These are phyloP conservation scores for Didymella pinodella DNA, from an alignment of 2,329 filamentous ascomycete genomes.

Conservation along the genomic window DNA sequence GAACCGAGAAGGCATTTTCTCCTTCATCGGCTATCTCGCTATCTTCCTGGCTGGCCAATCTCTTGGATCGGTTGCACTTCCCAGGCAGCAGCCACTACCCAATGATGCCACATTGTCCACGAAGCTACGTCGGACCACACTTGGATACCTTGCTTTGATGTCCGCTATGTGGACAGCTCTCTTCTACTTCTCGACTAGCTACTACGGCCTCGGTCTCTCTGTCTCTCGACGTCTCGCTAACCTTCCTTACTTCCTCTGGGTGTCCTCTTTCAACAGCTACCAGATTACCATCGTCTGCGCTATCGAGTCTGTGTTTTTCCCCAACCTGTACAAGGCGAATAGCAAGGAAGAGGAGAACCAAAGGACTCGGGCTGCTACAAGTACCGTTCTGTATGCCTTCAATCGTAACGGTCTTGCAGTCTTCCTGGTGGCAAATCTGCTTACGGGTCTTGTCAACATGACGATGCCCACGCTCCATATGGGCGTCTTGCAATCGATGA, in stretches of 20 bases:
- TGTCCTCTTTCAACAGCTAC: conserved; percentile 86
- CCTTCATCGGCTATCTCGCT: conserved; percentile 89
- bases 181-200: conserved; percentile 73
- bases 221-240: conserved; percentile 93
- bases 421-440: conserved; percentile 86
- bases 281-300: conserved; percentile 81
- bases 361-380: conserved; percentile 74
- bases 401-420: conserved; percentile 88
- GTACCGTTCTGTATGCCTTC: conserved; percentile 79
- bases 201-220: conserved; percentile 69
- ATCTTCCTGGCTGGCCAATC: conserved; percentile 93
- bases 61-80: conserved; percentile 80
- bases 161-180: conserved; percentile 72
- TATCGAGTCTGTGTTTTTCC: conserved; percentile 81
- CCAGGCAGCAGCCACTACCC: conserved; percentile 58
- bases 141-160: conserved; percentile 71
- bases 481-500: conserved; percentile 70
- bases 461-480: conserved; percentile 82
- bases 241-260: conserved; percentile 91
- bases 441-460: conserved; percentile 91
- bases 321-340: conserved; percentile 68
- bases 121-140: conserved; percentile 63
- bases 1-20: conserved; percentile 96
- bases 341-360: conserved; percentile 66
- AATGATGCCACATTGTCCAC: conserved; percentile 52